These are phyloP conservation scores for Boletales sp. DNA, from an alignment of 768 basidiomycete genomes.

Conservation along the genomic window DNA sequence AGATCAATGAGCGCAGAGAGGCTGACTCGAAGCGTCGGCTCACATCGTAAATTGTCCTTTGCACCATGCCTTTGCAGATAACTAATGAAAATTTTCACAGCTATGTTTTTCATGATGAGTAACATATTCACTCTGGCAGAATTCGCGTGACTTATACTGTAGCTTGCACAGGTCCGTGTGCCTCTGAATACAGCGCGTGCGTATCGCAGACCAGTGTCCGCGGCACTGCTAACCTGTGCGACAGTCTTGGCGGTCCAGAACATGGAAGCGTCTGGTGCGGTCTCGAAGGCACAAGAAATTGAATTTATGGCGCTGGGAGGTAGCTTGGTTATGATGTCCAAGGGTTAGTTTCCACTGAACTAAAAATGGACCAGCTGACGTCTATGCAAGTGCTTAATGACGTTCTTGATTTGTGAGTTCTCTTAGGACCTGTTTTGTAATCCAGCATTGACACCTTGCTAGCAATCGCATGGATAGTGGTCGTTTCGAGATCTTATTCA, in stretches of 20 bases:
- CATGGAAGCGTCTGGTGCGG: conserved; percentile 73
- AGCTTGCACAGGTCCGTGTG: conserved; percentile 63
- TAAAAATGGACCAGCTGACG: background rate
- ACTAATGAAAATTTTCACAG: conserved; percentile 31
- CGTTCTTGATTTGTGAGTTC: conserved; percentile 70
- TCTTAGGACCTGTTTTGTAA: background rate
- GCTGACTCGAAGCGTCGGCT: conserved; percentile 80
- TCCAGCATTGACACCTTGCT: conserved; percentile 5
- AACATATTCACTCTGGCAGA: conserved; percentile 1
- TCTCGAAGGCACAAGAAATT: conserved; percentile 73
- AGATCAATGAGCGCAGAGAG: conserved; percentile 69
- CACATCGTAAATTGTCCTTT: conserved; percentile 58
- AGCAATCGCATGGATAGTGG: conserved; percentile 88
- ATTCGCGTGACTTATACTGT: conserved; percentile 12
- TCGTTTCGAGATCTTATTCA: conserved; percentile 63
- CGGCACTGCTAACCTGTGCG: conserved; percentile 1
- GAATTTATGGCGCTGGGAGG: conserved; percentile 86
- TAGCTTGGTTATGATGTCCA: conserved; percentile 84
- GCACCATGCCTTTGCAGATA: conserved; percentile 4
- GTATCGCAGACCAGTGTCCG: conserved; percentile 6
- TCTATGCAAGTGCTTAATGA: conserved; percentile 63
- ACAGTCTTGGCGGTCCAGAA: conserved; percentile 85
- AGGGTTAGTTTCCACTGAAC: conserved; percentile 42
- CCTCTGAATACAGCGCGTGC: conserved; percentile 71
- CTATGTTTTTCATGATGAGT: conserved; percentile 78